These are phyloP conservation scores for Phytophthora tubulina DNA, from an alignment of 352 stramenopile genomes.

Conservation along the genomic window DNA sequence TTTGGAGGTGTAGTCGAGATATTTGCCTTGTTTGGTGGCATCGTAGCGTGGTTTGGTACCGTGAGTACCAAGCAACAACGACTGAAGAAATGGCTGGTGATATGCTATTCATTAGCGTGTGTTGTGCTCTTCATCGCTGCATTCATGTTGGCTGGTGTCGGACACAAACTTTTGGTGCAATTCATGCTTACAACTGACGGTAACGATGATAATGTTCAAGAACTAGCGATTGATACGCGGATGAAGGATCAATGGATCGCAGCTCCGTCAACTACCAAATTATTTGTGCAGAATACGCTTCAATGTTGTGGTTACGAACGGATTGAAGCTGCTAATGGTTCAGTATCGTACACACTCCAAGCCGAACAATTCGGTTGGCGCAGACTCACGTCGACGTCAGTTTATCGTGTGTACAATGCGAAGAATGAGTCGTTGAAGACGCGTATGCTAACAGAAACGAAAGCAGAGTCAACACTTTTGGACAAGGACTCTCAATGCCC, in stretches of 20 bases:
- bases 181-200: constrained; percentile 5
- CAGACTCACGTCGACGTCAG: constrained; percentile 31
- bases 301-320: constrained; percentile 59
- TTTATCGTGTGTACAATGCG: constrained; percentile 31
- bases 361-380: constrained; percentile 47
- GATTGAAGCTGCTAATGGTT: constrained; percentile 41
- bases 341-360: constrained; percentile 44
- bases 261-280: constrained; percentile 45
- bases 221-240: constrained; percentile 22
- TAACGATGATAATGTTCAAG: not conserved
- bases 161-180: constrained; percentile 47
- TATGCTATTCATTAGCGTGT: constrained; percentile 43
- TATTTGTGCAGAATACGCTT: constrained; percentile 62
- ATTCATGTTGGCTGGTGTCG: constrained; percentile 51
- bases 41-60: constrained; percentile 36
- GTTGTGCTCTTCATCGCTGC: constrained; percentile 52
- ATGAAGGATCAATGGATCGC: constrained; percentile 44
- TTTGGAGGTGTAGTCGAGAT: constrained; percentile 49
- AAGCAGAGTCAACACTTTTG: constrained; percentile 13
- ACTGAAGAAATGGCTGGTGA: constrained; percentile 35
- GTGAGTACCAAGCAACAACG: constrained; percentile 9
- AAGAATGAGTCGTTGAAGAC: not conserved
- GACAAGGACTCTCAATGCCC: constrained; percentile 13
- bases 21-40: constrained; percentile 47
- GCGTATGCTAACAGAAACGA: constrained; percentile 28